Percentiles rank a stretch among this genome's conserved stretches.
phyloP scores from a whole-genome alignment of 225 moss, liverwort and hornwort genomes.

The Sphagnum contortum region DNA sequence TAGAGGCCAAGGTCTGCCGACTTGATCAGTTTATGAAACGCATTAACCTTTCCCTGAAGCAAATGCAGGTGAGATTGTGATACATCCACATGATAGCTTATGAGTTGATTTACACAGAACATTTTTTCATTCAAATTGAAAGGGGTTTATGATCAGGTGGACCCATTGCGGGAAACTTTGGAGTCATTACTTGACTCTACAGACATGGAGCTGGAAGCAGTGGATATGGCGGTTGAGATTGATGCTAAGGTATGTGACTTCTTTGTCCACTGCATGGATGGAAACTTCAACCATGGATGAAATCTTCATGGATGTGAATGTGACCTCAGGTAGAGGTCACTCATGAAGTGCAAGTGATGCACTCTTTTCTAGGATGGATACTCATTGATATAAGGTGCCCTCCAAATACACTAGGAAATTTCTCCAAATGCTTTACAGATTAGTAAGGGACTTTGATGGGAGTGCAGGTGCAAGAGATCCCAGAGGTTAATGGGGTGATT shows the following conservation, averaged over 20 bases:
- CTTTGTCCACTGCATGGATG: no score
- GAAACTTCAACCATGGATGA: not conserved
- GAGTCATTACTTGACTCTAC: conserved; percentile 41
- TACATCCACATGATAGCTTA: not conserved
- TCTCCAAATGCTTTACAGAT: no score
- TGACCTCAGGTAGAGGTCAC: not conserved
- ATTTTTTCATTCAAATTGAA: not conserved
- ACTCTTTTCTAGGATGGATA: no score
- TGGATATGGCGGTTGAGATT: conserved; percentile 6
- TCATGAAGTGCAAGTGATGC: not conserved
- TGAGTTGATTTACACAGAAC: not conserved
- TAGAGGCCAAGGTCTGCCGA: conserved; percentile 63
- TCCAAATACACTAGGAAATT: no score
- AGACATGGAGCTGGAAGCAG: conserved; percentile 1
- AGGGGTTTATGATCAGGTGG: conserved; percentile 25
- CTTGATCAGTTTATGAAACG: conserved; percentile 63
- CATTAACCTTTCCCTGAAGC: conserved; percentile 70
- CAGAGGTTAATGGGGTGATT: conserved; percentile 42
- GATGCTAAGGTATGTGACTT: conserved; percentile 19
- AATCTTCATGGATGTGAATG: not conserved
- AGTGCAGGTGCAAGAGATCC: conserved; percentile 29
- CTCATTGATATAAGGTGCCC: no score
- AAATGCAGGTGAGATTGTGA: conserved; percentile 48
- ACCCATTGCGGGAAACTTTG: conserved; percentile 63
- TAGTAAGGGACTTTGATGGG: not conserved